phyloP scores from a whole-genome alignment of 805 yeast species.

The Clavispora vitiphila region DNA sequence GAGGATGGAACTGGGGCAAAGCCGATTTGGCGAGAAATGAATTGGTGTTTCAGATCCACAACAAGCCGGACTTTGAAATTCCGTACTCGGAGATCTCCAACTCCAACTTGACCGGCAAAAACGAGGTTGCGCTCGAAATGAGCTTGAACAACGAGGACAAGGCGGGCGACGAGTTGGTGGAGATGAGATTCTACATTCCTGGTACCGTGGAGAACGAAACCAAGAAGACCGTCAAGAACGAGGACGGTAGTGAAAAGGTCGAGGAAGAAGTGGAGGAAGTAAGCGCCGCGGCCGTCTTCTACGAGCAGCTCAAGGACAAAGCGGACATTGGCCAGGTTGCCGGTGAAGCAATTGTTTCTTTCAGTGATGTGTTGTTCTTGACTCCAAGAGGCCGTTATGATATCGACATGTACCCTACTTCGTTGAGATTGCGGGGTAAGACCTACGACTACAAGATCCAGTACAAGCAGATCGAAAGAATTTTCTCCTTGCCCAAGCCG shows the following conservation, averaged over 20 bases:
- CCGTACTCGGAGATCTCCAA: conserved; percentile 79
- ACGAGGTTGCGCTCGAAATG: conserved; percentile 89
- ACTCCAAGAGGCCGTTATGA: conserved; percentile 99
- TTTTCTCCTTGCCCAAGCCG: conserved; percentile 88
- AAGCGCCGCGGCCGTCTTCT: conserved; percentile 78
- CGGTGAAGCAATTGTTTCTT: conserved; percentile 92
- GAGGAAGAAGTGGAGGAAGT: conserved; percentile 42
- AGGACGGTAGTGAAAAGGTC: conserved; percentile 26
- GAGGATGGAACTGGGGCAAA: conserved; percentile 99
- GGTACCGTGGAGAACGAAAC: conserved; percentile 64
- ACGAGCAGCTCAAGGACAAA: conserved; percentile 84
- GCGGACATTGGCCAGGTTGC: conserved; percentile 94
- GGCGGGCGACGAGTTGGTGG: conserved; percentile 95
- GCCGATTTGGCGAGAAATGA: conserved; percentile 90
- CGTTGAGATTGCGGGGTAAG: conserved; percentile 90
- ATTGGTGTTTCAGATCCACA: conserved; percentile 76
- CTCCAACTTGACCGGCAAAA: conserved; percentile 84
- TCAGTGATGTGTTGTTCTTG: conserved; percentile 82
- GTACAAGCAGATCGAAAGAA: conserved; percentile 82
- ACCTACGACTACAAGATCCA: conserved; percentile 96
- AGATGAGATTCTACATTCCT: conserved; percentile 88
- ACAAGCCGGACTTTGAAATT: conserved; percentile 86
- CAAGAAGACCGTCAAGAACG: conserved; percentile 23
- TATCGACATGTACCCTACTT: conserved; percentile 84
- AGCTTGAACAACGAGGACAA: conserved; percentile 53